These are phyloP conservation scores for Telfairia occidentalis DNA, from an alignment of 331 rosid species.

Conservation along the genomic window DNA sequence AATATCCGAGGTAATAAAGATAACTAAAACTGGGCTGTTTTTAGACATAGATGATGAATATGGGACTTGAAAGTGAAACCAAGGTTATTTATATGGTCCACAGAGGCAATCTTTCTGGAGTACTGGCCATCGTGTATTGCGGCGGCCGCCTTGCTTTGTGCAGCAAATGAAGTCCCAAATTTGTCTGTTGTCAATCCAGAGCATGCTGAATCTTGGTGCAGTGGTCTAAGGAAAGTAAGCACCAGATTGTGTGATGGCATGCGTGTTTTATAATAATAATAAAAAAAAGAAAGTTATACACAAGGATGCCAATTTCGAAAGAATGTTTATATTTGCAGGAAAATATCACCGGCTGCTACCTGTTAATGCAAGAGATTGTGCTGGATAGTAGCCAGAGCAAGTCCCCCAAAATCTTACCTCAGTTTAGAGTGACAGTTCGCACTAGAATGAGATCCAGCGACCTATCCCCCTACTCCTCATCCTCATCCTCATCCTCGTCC, in stretches of 20 bases:
- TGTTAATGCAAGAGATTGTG: conserved; percentile 56
- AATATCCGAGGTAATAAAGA: conserved; percentile 52
- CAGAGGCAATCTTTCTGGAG: conserved; percentile 77
- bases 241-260: conserved; percentile 11
- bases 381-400: conserved; percentile 34
- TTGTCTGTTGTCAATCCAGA: conserved; percentile 61
- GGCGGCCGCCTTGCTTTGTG: conserved; percentile 75
- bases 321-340: conserved; percentile 44
- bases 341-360: conserved; percentile 65
- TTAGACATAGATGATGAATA: not conserved
- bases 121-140: conserved; percentile 98
- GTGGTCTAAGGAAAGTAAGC: conserved; percentile 85
- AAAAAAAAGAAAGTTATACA: not conserved
- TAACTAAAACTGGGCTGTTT: not conserved
- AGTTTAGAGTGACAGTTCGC: conserved; percentile 46
- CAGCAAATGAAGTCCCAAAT: conserved; percentile 72
- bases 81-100: not conserved
- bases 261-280: not conserved
- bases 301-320: not conserved
- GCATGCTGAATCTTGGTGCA: conserved; percentile 88
- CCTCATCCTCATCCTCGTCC: conserved; percentile 39
- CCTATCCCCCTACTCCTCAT: conserved; percentile 34
- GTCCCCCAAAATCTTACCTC: conserved; percentile 45
- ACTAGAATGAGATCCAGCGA: conserved; percentile 41
- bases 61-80: not conserved